Evolutionary conservation across 2,329 filamentous ascomycete genomes (phyloP), one percentile per base, ranked within the genome.

Genomic region (Diaporthe helianthi): DNA sequence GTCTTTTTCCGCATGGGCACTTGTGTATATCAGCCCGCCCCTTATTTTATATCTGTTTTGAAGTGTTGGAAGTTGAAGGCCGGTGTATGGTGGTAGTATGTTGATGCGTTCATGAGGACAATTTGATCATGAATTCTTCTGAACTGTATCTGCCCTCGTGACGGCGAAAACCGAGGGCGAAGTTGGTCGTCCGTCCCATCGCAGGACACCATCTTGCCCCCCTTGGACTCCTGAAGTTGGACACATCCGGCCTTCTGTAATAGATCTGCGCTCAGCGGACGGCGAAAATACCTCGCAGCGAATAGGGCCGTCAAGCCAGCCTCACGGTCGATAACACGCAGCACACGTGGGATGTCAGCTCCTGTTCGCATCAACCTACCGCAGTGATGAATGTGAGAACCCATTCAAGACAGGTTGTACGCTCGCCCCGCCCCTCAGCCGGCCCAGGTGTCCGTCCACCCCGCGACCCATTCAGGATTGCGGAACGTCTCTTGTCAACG

Each of bases 331-430:
- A 79, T 72, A 72, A 76, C 78, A 77, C 77, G 67, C 26, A 66
- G 22, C n/a, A 22, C 5, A 22, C 9, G n/a, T n/a, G n/a, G n/a
- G n/a, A 52, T 44, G 41, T 49, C 38, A 64, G 47, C 33, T 10
- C 19, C 38, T 26, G 4, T 49, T 38, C 33, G 17, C 17, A 22
- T 19, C 19, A 1, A 8, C 19, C 33, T 22, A 26, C n/a, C 19
- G 41, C 29, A 17, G 8, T 33, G 44, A 15, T 26, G 3, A 26
- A 46, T 9, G 1, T 24, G n/a, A 44, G 9, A 19, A 77, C 80
- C 76, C 72, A 81, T 80, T 82, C 83, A 84, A 63, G 78, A 78
- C n/a, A 77, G 75, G 68, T 83, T 83, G n/a, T 74, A 74, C 71
- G 80, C n/a, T n/a, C n/a, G n/a, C 78, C 36, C 83, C 83, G n/a